phyloP scores from a whole-genome alignment of 2,329 filamentous ascomycete genomes.

The Nectriaceae sp. region DNA sequence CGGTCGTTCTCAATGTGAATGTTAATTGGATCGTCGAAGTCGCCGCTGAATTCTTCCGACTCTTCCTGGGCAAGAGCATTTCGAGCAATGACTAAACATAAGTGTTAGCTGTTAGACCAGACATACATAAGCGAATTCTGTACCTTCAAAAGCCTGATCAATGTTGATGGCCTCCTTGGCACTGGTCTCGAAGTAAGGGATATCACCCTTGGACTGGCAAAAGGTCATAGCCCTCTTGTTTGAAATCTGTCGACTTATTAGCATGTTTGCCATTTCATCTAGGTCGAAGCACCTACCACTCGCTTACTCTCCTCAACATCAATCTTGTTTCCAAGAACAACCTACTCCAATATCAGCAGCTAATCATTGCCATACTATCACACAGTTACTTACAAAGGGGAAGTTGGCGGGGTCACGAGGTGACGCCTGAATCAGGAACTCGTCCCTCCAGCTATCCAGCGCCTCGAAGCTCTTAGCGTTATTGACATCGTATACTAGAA shows the following conservation, averaged over 20 bases:
- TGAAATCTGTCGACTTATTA: slow-evolving; percentile 65
- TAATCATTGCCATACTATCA: background rate
- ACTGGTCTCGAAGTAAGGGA: slow-evolving; percentile 98
- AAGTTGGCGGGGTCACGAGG: slow-evolving; percentile 97
- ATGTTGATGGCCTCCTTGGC: slow-evolving; percentile 99
- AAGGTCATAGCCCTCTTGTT: slow-evolving; percentile 96
- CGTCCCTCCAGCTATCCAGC: slow-evolving; percentile 96
- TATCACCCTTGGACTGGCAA: slow-evolving; percentile 95
- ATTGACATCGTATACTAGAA: slow-evolving; percentile 97
- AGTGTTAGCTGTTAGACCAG: slow-evolving; percentile 2
- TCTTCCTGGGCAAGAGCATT: slow-evolving; percentile 97
- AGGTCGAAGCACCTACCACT: slow-evolving; percentile 55
- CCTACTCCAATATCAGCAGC: slow-evolving; percentile 49
- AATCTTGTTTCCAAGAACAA: slow-evolving; percentile 98
- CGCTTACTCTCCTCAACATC: slow-evolving; percentile 98
- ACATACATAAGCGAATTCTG: slow-evolving; percentile 14
- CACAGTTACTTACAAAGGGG: slow-evolving; percentile 78
- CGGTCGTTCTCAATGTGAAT: slow-evolving; percentile 94
- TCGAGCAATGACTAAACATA: slow-evolving; percentile 80
- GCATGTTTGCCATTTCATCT: slow-evolving; percentile 2
- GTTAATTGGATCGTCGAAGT: slow-evolving; percentile 97
- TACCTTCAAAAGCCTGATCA: slow-evolving; percentile 75
- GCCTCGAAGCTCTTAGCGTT: slow-evolving; percentile 99
- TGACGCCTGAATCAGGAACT: slow-evolving; percentile 96
- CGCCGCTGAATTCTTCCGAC: slow-evolving; percentile 94